Evolutionary conservation across 345 rosid species (phyloP), one percentile per base, ranked within the genome.

Genomic region (Rhizophora apiculata): DNA sequence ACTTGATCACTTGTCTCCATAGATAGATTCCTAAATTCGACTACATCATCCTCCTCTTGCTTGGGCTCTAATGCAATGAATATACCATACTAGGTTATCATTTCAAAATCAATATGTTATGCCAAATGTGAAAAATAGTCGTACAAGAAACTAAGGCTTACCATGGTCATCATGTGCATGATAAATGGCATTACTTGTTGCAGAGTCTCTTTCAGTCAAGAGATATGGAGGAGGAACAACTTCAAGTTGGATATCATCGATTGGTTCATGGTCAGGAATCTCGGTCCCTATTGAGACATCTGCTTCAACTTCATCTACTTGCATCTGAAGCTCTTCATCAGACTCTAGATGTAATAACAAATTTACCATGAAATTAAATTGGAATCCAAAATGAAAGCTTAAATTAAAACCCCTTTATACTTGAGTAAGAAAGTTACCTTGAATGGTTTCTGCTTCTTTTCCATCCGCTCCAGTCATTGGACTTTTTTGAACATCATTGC

Each of bases 251-350:
- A 81, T 24, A 49, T 79, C 89, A 64, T 85, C 92, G 63, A 82
- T 65, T 51, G 80, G 80, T 51, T 89, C 89, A 22, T 87, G 89
- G 71, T 87, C 96, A 69, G 97, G 95, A 84, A 94, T 91, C 66
- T 91, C 95, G 24, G 96, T 87, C 51, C 97, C 97, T 52, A 89
- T 84, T 0, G 98, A 89, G 70, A 89, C 74, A 64, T 86, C 98
- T 8, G 85, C 89, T 32, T 88, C 95, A 27, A 70, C 75, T 71
- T 87, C 96, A 24, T 91, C 89, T 26, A 71, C 77, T 55, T 82
- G 82, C 77, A 81, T 68, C 74, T 71, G 74, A 51, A 51, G 63
- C 57, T 2, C 75, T 69, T 82, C 94, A 71, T 85, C 86, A 62
- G 67, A 61, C 0, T 21, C 86, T 82, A 79, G 78, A 69, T 30